Evolutionary conservation across 192 early-diverging fungal genomes (phyloP).

Genomic region (Lunasporangiospora selenospora): DNA sequence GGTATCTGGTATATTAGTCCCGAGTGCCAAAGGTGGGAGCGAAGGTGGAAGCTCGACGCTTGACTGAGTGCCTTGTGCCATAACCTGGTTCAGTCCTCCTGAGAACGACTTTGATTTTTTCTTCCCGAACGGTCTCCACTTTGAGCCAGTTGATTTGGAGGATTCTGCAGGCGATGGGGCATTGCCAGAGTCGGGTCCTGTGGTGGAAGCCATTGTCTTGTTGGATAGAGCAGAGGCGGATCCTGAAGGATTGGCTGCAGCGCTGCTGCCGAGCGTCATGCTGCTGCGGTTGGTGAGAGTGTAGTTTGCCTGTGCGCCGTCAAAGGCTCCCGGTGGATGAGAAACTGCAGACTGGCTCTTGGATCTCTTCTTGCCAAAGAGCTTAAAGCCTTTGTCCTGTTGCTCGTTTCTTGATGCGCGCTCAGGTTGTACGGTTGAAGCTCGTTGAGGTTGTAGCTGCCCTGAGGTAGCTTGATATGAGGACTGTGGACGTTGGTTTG

Average conservation of each 20-base stretch:
- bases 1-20: no score
- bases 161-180: slow-evolving; percentile 5
- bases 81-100: no score
- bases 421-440: no score
- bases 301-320: background rate
- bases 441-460: slow-evolving; percentile 4
- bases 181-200: no score
- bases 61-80: no score
- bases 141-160: slow-evolving; percentile 3
- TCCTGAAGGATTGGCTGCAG: no score
- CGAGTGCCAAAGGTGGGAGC: no score
- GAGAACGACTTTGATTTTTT: slow-evolving; percentile 46
- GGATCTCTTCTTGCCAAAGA: slow-evolving; percentile 22
- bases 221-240: no score
- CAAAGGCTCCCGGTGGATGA: background rate
- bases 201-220: no score
- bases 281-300: background rate
- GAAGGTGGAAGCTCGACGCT: no score
- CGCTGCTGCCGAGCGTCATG: slow-evolving; percentile 1
- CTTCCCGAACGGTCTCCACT: slow-evolving; percentile 39
- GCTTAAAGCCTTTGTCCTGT: background rate
- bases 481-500: background rate
- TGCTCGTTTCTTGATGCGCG: background rate
- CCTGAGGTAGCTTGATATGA: slow-evolving; percentile 13
- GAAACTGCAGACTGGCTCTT: slow-evolving; percentile 12